Percentiles rank a stretch among this genome's conserved stretches.
Conservation (phyloP, 176 grass and related monocot genomes). For the Avena insularis region DNA sequence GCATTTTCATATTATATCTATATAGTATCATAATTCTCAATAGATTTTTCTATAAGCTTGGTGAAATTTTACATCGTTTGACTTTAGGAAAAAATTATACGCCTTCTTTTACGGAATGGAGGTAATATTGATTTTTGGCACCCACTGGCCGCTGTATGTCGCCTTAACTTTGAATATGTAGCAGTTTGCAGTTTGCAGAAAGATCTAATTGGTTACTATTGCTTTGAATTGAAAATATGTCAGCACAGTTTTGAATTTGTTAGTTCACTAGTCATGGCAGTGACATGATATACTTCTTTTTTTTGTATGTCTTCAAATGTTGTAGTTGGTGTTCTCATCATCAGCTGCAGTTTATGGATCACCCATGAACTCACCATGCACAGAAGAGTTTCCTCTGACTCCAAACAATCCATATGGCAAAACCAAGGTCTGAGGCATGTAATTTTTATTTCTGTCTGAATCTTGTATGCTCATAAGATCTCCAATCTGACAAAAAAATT, state of each 20-base stretch:
- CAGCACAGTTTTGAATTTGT: not conserved
- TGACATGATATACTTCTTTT: conserved; percentile 2
- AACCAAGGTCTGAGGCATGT: conserved; percentile 65
- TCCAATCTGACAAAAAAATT: conserved; percentile 30
- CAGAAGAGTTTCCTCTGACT: conserved; percentile 90
- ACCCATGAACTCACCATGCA: conserved; percentile 79
- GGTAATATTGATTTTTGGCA: not conserved
- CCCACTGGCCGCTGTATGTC: not conserved
- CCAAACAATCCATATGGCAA: conserved; percentile 92
- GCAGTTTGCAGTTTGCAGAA: not conserved
- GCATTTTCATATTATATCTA: no score
- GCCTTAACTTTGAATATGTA: not conserved
- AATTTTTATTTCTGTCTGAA: not conserved
- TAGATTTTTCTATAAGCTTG: no score
- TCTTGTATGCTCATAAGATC: conserved; percentile 8
- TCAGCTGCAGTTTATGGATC: conserved; percentile 95
- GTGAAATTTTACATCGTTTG: no score
- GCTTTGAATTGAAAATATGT: conserved; percentile 20
- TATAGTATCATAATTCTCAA: no score
- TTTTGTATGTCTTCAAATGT: conserved; percentile 45
- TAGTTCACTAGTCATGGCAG: not conserved
- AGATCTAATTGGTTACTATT: conserved; percentile 1
- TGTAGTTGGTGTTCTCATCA: conserved; percentile 95
- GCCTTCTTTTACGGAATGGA: no score
- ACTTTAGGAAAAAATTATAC: no score